Evolutionary conservation across 2,329 filamentous ascomycete species (phyloP), one percentile per base, ranked within the genome.

Genomic region (Cladophialophora yegresii): DNA sequence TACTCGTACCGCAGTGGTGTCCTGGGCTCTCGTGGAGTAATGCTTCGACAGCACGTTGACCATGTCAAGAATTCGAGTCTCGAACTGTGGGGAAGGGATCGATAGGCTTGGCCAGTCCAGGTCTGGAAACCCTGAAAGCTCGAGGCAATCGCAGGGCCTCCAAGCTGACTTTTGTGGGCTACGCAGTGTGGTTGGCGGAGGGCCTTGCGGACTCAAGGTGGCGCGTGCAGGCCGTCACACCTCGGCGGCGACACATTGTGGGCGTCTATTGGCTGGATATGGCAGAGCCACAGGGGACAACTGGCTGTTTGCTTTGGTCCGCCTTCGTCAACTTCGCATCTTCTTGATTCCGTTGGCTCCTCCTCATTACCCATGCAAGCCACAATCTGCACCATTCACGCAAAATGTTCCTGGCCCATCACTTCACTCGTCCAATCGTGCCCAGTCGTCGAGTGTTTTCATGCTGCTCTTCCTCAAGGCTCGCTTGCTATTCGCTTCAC

Each of bases 351-450:
- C 36, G 36, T 40, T 40, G 36, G 36, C 36, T 43, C 16, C n/a
- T 43, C 36, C 4, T 20, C 36, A 8, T 43, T 16, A 12, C 36
- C 36, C 36, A 43, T 43, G 36, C 36, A 43, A 43, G 36, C 36
- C 36, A n/a, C 36, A 8, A 8, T 10, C 36, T 43, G 36, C 36
- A 43, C 36, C 5, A 43, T n/a, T 49, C 51, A 49, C 56, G 59
- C 59, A 62, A 23, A 22, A 43, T 55, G 59, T 56, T 56, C 59
- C 59, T 62, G 59, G 59, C 59, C 50, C 47, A 22, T 63, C 61
- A 58, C 61, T 53, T 45, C 23, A 10, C 47, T 9, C 23, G 5
- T 32, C 54, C 40, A 55, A 54, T 59, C 58, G 58, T 47, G 51
- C 32, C 32, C n/a, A 30, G 51, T 16, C 9, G 36, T 50, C 55